Base-by-base conservation (phyloP, 2,329 filamentous ascomycete genomes). In the Cladosporium sp. region DNA sequence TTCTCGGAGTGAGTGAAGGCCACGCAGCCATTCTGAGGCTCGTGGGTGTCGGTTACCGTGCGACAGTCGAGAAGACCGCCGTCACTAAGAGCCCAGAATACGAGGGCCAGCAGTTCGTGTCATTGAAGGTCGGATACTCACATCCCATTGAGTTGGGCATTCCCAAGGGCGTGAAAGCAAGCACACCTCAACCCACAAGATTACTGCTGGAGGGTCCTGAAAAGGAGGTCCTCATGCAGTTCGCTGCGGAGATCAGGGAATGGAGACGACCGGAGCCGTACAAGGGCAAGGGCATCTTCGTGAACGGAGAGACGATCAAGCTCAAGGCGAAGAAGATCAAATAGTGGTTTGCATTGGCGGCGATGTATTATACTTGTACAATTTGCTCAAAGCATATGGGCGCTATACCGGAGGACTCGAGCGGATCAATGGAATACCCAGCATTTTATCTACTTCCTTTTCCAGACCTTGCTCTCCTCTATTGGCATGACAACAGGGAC, bases 241-340 rank as follows among this genome's bases (percentile, higher is more conserved):
- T 98, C 79, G 95, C 95, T 21, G 95, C 95, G 0, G 84, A 89
- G 72, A 96, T 99, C 71, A 85, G 92, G 72, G 86, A 84, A 79
- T 98, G 94, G 94, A 89, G 95, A 76, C 86, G 86, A 70, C 95
- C 95, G 33, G 95, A 99, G 82, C 95, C 95, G 70, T 99, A 99
- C 81, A 99, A 99, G 87, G 95, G 95, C 71, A 98, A 99, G 88
- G 95, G 95, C 73, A 96, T 99, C 73, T 99, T 98, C 78, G 89
- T 99, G 73, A 96, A 98, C 76, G 92, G 93, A 69, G 93, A 99
- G 85, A 97, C 93, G 33, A 97, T 99, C 82, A 96, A 91, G 85
- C 80, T 99, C 80, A 99, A 99, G 89, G 90, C 92, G 75, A 99
- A 97, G 90, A 83, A 83, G 77, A 83, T 83, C 72, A 83, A 83